Evolutionary conservation across 306 rosid species (phyloP).

Genomic region (Datisca glomerata): DNA sequence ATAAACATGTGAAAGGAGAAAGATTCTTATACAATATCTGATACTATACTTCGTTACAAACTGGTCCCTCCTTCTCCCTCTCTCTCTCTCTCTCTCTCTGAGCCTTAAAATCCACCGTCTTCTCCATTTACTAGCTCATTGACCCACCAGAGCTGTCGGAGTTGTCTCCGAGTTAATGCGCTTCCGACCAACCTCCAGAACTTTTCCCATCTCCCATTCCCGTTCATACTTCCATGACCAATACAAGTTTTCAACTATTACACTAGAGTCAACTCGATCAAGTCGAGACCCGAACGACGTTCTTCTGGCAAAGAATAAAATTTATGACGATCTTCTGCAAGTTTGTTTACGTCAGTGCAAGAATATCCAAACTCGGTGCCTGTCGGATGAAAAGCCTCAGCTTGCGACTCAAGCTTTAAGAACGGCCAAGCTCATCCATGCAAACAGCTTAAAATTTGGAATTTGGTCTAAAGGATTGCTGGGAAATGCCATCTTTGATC

Average conservation of each 20-base stretch:
- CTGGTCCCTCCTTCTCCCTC: no score
- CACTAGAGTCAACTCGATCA: neutral
- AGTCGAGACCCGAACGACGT: neutral
- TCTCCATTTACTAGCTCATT: no score
- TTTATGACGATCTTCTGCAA: constrained; percentile 10
- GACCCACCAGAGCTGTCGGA: no score
- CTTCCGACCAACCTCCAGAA: neutral
- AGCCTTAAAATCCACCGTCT: no score
- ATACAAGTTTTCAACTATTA: neutral
- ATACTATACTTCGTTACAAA: no score
- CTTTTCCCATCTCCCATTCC: neutral
- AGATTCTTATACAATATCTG: no score
- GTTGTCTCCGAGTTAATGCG: no score
- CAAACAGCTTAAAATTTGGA: constrained; percentile 27
- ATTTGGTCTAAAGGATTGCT: constrained; percentile 30
- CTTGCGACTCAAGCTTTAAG: constrained; percentile 22
- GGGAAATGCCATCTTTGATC: constrained; percentile 38
- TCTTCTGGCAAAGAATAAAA: constrained; percentile 1
- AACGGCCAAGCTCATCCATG: constrained; percentile 29
- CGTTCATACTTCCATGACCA: neutral
- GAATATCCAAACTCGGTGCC: constrained; percentile 17
- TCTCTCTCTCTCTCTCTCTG: no score
- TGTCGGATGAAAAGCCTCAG: constrained; percentile 29
- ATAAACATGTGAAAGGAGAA: no score
- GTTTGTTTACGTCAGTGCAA: constrained; percentile 29